Percentiles rank a stretch among this genome's conserved stretches.
Evolutionary conservation across 805 yeast genomes (phyloP).

Genomic region (Candida schatavii): DNA sequence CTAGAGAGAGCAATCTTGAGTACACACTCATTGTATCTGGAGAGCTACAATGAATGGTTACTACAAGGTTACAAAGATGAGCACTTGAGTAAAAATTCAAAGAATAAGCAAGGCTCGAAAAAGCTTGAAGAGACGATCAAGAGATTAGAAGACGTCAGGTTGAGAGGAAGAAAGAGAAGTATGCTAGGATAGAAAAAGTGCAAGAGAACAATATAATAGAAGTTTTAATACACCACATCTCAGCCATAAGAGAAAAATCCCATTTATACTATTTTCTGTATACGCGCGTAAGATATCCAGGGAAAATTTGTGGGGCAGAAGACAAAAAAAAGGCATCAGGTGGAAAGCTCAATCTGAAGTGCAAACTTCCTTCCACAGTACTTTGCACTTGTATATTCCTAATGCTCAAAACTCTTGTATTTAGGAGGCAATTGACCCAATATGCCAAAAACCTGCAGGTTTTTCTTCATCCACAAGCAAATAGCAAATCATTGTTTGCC

Average conservation of each 20-base stretch:
- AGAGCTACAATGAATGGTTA: conserved; percentile 63
- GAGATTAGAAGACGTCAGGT: conserved; percentile 77
- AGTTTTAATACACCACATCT: too few relatives aligned
- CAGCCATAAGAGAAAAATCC: too few relatives aligned
- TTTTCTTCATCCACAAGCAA: conserved; percentile 13
- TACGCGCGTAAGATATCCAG: too few relatives aligned
- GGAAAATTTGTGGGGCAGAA: too few relatives aligned
- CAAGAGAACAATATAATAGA: too few relatives aligned
- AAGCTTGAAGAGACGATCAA: conserved; percentile 52
- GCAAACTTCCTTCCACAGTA: too few relatives aligned
- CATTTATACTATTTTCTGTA: too few relatives aligned
- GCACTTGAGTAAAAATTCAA: conserved; percentile 26
- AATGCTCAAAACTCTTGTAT: neutral
- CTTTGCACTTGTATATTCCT: too few relatives aligned
- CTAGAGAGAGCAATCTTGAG: conserved; percentile 87
- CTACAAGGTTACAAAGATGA: conserved; percentile 61
- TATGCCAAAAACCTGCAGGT: conserved; percentile 18
- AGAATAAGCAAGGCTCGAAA: conserved; percentile 32
- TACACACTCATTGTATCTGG: conserved; percentile 79
- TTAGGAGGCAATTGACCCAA: conserved; percentile 1
- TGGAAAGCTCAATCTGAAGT: too few relatives aligned
- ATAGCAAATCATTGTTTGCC: conserved; percentile 9
- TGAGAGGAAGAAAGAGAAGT: conserved; percentile 92
- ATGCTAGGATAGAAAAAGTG: conserved; percentile 69
- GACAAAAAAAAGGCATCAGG: too few relatives aligned